Percentiles rank a stretch among this genome's conserved stretches.
phyloP scores from a whole-genome alignment of 192 early-diverging fungal species.

The Geosiphon pyriformis region DNA sequence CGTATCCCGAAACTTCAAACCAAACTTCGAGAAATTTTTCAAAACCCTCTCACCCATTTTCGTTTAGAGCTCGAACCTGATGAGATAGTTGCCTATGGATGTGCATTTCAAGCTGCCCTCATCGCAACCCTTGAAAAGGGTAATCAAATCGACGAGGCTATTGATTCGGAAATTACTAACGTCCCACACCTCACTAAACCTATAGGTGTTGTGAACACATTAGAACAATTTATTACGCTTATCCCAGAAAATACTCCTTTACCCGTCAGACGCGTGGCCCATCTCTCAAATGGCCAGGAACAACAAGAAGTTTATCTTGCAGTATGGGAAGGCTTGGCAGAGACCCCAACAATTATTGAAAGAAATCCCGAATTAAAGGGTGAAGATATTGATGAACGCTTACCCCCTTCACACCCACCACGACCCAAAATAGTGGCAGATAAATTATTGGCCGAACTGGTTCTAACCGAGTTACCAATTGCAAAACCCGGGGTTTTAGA shows the following conservation, averaged over 20 bases:
- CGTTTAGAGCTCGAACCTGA: conserved; percentile 85
- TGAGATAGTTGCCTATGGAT: conserved; percentile 87
- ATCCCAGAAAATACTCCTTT: conserved; percentile 81
- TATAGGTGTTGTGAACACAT: conserved; percentile 70
- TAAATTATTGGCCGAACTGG: conserved; percentile 61
- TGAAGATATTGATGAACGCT: conserved; percentile 16
- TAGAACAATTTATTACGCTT: conserved; percentile 70
- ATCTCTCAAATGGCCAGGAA: conserved; percentile 60
- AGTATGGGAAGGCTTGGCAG: conserved; percentile 82
- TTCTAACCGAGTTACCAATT: conserved; percentile 49
- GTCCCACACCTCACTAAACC: conserved; percentile 62
- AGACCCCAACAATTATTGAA: conserved; percentile 36
- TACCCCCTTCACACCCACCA: conserved; percentile 32
- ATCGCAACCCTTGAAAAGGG: conserved; percentile 60
- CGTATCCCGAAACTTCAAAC: conserved; percentile 84
- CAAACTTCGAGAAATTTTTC: conserved; percentile 68
- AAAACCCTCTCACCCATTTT: conserved; percentile 50
- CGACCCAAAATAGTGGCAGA: conserved; percentile 44
- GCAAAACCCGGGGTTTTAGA: conserved; percentile 41
- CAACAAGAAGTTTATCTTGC: conserved; percentile 74
- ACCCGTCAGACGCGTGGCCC: conserved; percentile 72
- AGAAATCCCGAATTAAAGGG: conserved; percentile 8
- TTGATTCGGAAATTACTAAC: conserved; percentile 46
- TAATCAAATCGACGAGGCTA: conserved; percentile 39
- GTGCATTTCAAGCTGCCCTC: conserved; percentile 83